phyloP scores from a whole-genome alignment of 1,284 basidiomycete genomes.

The Ceratobasidium theobromae region DNA sequence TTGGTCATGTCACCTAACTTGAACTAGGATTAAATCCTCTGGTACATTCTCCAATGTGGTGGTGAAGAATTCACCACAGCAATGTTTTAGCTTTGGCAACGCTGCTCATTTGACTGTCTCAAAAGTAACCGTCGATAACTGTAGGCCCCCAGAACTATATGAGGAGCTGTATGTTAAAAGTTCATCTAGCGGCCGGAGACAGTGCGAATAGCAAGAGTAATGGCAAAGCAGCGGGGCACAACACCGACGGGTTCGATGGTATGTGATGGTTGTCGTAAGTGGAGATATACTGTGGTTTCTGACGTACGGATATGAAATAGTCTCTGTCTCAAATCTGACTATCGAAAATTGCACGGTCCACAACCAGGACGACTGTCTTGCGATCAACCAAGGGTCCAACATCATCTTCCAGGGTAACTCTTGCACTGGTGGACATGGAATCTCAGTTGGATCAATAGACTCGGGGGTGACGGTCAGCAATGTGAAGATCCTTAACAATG shows the following conservation, averaged over 20 bases:
- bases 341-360: conserved; percentile 23
- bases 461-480: conserved; percentile 26
- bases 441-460: conserved; percentile 33
- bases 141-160: not conserved
- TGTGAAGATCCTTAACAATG: conserved; percentile 29
- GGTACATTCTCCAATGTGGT: conserved; percentile 29
- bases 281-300: not conserved
- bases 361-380: conserved; percentile 40
- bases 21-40: conserved; percentile 25
- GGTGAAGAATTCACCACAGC: conserved; percentile 29
- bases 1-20: not conserved
- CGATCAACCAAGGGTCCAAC: conserved; percentile 38
- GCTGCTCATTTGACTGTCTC: conserved; percentile 7
- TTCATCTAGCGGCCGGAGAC: conserved; percentile 12
- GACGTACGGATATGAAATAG: no score
- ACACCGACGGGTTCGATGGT: conserved; percentile 31
- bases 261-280: not conserved
- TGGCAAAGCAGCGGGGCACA: conserved; percentile 22
- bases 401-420: no score
- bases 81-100: conserved; percentile 24
- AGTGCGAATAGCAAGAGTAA: conserved; percentile 12
- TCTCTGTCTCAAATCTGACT: conserved; percentile 23
- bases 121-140: conserved; percentile 31
- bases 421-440: conserved; percentile 31
- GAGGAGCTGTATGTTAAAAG: not conserved